Evolutionary conservation across 768 basidiomycete species (phyloP), one percentile per base, ranked within the genome.

Genomic region (Rhizopogon vinicolor): DNA sequence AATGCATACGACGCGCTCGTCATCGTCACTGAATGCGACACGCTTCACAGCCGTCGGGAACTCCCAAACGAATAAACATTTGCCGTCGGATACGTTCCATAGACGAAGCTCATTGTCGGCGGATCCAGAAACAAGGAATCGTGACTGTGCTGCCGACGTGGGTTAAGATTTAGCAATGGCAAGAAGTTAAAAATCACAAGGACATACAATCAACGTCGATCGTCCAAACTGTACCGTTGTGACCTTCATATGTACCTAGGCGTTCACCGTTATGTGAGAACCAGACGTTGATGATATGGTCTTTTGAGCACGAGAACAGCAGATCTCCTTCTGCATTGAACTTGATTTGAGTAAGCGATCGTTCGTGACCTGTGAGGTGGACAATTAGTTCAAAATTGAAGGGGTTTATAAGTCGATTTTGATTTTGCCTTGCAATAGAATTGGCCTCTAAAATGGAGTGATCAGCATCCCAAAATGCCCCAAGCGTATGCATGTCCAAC

Each of bases 21-120:
- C 91, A 63, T 91, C 86, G 54, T 90, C 89, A 71, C 83, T 93
- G 78, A 96, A 98, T 7, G 86, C 83, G 22, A 98, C 96, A 44
- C 95, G 80, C 79, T 98, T 98, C 62, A 98, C 91, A 5, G 97
- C 96, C 0, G 96, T 98, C 41, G 91, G 90, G 80, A 97, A 98
- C 70, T 98, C 96, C 96, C 97, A 98, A 3, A 83, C 87, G n/a
- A 19, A 50, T 35, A 98, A 78, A 67, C 92, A 94, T 73, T 96
- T 93, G 56, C 96, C 96, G 5, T 87, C 89, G 51, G 83, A 75
- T 31, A 98, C 90, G 44, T 81, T 78, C 97, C 96, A 99, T 8
- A 99, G 78, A 58, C 87, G 84, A 71, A 98, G 81, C 41, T 84
- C 82, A 71, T 98, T 99, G 72, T 99, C 96, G 14, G 97, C 96